Base-by-base conservation (phyloP, 768 basidiomycete genomes). In the Tubosaeta sp. region DNA sequence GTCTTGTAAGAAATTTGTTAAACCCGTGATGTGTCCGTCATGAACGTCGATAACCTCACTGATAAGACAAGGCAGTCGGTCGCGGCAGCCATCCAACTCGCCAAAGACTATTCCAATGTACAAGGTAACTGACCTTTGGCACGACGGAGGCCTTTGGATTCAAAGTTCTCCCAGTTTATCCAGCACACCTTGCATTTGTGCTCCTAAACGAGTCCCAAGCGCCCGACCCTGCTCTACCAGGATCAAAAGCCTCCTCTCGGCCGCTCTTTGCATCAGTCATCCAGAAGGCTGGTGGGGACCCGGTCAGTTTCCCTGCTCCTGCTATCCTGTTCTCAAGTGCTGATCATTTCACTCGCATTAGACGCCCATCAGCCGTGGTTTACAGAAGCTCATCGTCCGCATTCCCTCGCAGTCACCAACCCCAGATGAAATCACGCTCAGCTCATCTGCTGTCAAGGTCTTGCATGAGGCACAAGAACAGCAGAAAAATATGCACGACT, bases 401-500 rank as follows among this genome's bases (percentile, higher is more conserved):
- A 71, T 95, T 3, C 93, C 94, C 3, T 76, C 85, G 2, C 91
- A 95, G 67, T 80, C 77, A 26, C 95, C 97, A 22, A 76, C 91
- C 8, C 95, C 95, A 0, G 87, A 92, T 46, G 91, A 94, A 43
- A 75, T 84, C 5, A 74, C 83, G 2, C 67, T 91, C 46, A 81
- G 84, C 29, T 71, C 79, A 2, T 71, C 80, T 9, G 62, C 79
- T 5, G 62, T 79, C 53, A 82, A 84, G 62, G 78, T 91, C 39
- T 70, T 95, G 31, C 80, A 83, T 11, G 86, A 88, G 55, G 91
- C 92, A 0, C 85, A 88, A 55, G 78, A 74, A 12, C 71, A 89
- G 25, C 87, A 88, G 64, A 92, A 91, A 74, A 86, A 76, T 6
- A 88, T 87, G 85, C 86, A 88, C 64, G 93, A 95, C 67, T 86